Conservation (phyloP, 176 grass and related monocot genomes). For the Musa schizocarpa region DNA sequence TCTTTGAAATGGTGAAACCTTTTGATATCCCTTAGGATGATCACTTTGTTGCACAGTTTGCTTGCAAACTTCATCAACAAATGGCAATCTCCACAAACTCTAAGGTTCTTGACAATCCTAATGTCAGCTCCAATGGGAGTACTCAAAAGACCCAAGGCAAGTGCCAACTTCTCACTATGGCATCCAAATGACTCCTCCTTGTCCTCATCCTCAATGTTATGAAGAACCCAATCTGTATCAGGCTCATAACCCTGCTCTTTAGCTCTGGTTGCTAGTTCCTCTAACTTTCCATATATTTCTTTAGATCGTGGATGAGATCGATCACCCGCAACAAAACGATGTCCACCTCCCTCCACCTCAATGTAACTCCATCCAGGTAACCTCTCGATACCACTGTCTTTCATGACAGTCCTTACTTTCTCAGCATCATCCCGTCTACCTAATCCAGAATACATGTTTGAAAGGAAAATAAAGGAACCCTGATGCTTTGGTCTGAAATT, state of each 20-base stretch:
- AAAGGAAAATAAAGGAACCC: slow-evolving; percentile 27
- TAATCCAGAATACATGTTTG: slow-evolving; percentile 28
- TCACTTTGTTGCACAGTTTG: slow-evolving; percentile 7
- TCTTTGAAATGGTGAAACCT: slow-evolving; percentile 35
- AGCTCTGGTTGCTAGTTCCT: slow-evolving; percentile 21
- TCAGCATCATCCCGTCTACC: slow-evolving; percentile 33
- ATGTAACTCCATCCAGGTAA: slow-evolving; percentile 29
- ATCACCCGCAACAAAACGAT: slow-evolving; percentile 36
- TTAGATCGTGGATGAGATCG: slow-evolving; percentile 18
- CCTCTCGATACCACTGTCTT: slow-evolving; percentile 16
- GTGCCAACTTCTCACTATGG: slow-evolving; percentile 31
- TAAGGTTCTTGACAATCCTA: slow-evolving; percentile 37
- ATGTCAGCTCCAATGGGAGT: slow-evolving; percentile 7
- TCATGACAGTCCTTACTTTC: slow-evolving; percentile 27
- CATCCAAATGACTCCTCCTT: slow-evolving; percentile 33
- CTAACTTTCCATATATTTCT: slow-evolving; percentile 25
- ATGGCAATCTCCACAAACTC: slow-evolving; percentile 40
- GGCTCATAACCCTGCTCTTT: slow-evolving; percentile 31
- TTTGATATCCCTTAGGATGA: slow-evolving; percentile 30
- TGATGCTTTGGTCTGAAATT: slow-evolving; percentile 28
- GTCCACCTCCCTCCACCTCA: slow-evolving; percentile 7
- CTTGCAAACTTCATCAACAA: slow-evolving; percentile 32
- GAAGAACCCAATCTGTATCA: slow-evolving; percentile 28
- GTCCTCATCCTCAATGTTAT: slow-evolving; percentile 36
- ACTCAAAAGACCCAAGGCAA: slow-evolving; percentile 26